These are phyloP conservation scores for Teratosphaeria gauchensis DNA, from an alignment of 2,329 filamentous ascomycete genomes.

Conservation along the genomic window DNA sequence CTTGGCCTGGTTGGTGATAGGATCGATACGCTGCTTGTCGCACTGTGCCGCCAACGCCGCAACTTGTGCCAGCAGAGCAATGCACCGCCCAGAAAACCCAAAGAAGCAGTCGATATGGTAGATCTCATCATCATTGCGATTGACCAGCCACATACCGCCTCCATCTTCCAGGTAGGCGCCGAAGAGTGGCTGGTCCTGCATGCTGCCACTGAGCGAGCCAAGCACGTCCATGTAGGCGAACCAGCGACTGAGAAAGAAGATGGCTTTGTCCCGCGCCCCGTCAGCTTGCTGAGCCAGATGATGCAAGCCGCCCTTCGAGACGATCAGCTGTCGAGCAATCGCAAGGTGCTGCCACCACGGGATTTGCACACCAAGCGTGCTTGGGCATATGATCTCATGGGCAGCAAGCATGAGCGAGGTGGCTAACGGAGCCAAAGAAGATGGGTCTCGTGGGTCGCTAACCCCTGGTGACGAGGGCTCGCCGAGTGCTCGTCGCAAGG, in stretches of 20 bases:
- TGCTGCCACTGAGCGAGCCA: conserved; percentile 56
- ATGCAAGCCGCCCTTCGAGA: conserved; percentile 52
- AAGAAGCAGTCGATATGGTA: conserved; percentile 71
- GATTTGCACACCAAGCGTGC: conserved; percentile 69
- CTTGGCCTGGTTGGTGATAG: conserved; percentile 38
- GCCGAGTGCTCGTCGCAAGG: conserved; percentile 54
- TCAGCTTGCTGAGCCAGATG: conserved; percentile 28
- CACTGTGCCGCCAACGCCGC: conserved; percentile 61
- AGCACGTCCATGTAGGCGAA: conserved; percentile 76
- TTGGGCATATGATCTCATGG: conserved; percentile 72
- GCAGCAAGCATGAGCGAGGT: conserved; percentile 80
- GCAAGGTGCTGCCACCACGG: conserved; percentile 73
- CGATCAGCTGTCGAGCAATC: conserved; percentile 66
- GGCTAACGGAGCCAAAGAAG: conserved; percentile 65
- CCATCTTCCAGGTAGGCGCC: conserved; percentile 30
- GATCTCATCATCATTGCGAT: conserved; percentile 25
- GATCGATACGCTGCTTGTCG: conserved; percentile 54
- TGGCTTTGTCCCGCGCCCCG: conserved; percentile 44
- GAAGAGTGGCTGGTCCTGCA: conserved; percentile 32
- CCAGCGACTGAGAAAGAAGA: conserved; percentile 71
- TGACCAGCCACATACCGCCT: conserved; percentile 26
- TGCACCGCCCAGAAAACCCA: conserved; percentile 64
- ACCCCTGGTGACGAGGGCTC: conserved; percentile 16
- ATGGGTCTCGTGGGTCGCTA: conserved; percentile 41
- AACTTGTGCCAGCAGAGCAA: conserved; percentile 61